Base-by-base conservation (phyloP, 257 asterid genomes). In the Capsicum baccatum region DNA sequence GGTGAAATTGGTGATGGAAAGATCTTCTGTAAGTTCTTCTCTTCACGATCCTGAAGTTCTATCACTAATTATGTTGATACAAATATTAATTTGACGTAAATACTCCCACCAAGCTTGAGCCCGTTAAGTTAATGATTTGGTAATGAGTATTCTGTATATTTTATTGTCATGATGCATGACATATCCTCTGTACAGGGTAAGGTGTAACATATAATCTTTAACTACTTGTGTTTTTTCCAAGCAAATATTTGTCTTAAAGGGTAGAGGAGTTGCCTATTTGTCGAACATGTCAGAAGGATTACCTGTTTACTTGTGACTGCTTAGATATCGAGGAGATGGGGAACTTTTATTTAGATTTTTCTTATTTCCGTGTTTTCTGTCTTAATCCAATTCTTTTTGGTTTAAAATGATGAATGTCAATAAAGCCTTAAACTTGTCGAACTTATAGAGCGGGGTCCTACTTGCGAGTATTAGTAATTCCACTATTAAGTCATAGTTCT, bases 1-100 rank as follows among this genome's bases (percentile, higher is more conserved):
- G 98, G 99, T 82, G 99, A 96, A 88, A 96, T 96, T 83, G 99
- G 98, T 3, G 99, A 96, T 83, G 98, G 99, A 68, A 96, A 96
- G 93, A 96, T 96, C 79, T 96, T 96, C 87, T 59, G 99, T 96
- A 90, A 91, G 94, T 81, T 79, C 68, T 8, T 50, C 37, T 59
- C 57, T 47, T 85, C 78, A 48, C 64, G 4, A 19, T 26, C 63
- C 66, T 71, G 42, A n/a, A 81, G 68, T 21, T 74, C 52, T 67
- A 11, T 67, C 11, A 8, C 21, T 35, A 67, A 21, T 39, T 67
- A 7, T 67, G 76, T 67, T 14, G 58, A 76, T 35, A 76, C 76
- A 52, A 68, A n/a, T 9, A n/a, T 74, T 64, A 39, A 39, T 80
- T 15, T 56, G 33, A 12, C 81, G n/a, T 50, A 74, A 73, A 57